phyloP scores from a whole-genome alignment of 805 yeast species.

The Yamadazyma ubonensis region DNA sequence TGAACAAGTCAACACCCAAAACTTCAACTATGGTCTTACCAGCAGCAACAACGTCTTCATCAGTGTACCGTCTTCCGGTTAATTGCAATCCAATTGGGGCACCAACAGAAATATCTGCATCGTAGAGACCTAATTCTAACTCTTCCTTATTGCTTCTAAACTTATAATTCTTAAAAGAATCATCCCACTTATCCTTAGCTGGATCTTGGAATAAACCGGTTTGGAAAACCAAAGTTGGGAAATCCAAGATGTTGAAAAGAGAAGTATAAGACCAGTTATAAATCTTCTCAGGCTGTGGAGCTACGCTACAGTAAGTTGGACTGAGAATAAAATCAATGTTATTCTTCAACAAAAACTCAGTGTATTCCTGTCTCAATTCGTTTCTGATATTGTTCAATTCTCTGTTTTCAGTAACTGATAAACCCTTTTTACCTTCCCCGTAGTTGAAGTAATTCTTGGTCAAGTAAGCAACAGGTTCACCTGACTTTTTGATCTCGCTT shows the following conservation, averaged over 20 bases:
- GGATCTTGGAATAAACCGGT: conserved; percentile 62
- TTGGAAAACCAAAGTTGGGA: conserved; percentile 65
- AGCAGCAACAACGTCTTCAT: conserved; percentile 55
- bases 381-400: conserved; percentile 56
- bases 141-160: conserved; percentile 48
- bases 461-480: conserved; percentile 67
- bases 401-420: conserved; percentile 51
- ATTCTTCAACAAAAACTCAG: conserved; percentile 49
- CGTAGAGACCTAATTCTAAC: conserved; percentile 47
- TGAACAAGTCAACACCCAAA: conserved; percentile 18
- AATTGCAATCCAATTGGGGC: conserved; percentile 59
- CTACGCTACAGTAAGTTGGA: conserved; percentile 67
- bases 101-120: conserved; percentile 46
- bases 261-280: conserved; percentile 81
- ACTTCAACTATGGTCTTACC: conserved; percentile 39
- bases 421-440: conserved; percentile 54
- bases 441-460: conserved; percentile 59
- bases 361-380: conserved; percentile 54
- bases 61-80: conserved; percentile 52
- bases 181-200: conserved; percentile 48
- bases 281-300: conserved; percentile 61
- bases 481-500: conserved; percentile 51
- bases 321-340: conserved; percentile 64
- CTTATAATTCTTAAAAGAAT: conserved; percentile 18
- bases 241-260: conserved; percentile 68